These are phyloP conservation scores for Cladophialophora chaetospira DNA, from an alignment of 2,329 filamentous ascomycete species.

Conservation along the genomic window DNA sequence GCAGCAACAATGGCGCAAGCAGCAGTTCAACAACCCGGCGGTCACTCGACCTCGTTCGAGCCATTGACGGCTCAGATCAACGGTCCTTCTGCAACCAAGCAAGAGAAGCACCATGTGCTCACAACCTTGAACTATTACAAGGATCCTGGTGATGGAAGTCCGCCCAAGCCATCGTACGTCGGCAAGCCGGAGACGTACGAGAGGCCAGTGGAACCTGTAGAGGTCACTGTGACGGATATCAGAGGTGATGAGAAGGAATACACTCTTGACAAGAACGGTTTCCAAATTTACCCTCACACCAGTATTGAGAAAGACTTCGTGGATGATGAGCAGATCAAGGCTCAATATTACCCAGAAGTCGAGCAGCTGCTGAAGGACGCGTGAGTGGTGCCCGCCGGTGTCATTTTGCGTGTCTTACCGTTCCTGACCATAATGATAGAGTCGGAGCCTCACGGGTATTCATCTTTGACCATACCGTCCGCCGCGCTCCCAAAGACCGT, in stretches of 20 bases:
- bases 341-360: constrained; percentile 40
- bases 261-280: constrained; percentile 46
- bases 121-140: constrained; percentile 36
- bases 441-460: constrained; percentile 60
- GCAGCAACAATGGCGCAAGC: constrained; percentile 30
- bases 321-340: constrained; percentile 41
- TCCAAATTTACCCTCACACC: constrained; percentile 41
- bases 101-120: constrained; percentile 32
- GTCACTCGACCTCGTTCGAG: constrained; percentile 34
- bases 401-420: constrained; percentile 23
- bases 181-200: constrained; percentile 36
- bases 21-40: constrained; percentile 31
- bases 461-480: constrained; percentile 66
- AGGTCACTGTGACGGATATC: constrained; percentile 46
- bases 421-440: constrained; percentile 39
- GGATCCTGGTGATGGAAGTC: constrained; percentile 34
- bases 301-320: constrained; percentile 40
- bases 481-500: constrained; percentile 43
- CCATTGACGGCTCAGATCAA: constrained; percentile 25
- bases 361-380: constrained; percentile 41
- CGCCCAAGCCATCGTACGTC: constrained; percentile 31
- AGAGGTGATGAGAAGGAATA: constrained; percentile 47
- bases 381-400: constrained; percentile 25
- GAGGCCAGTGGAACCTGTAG: constrained; percentile 30
- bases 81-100: constrained; percentile 1